Evolutionary conservation across 1,284 basidiomycete species (phyloP), one percentile per base, ranked within the genome.

Genomic region (Ceratobasidium sp.): DNA sequence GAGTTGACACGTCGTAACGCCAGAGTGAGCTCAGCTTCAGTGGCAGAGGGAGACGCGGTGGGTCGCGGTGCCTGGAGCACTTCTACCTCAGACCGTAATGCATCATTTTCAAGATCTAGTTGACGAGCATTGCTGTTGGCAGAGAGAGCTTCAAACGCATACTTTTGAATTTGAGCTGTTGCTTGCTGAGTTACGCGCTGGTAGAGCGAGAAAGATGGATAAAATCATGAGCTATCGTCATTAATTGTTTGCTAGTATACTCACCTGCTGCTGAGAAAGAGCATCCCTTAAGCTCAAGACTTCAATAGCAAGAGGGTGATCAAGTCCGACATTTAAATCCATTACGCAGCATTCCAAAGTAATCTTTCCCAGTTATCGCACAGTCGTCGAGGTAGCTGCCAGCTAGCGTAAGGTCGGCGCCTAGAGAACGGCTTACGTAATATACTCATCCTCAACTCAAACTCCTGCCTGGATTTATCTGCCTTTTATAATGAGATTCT

Each of bases 181-280:
- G 90, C 87, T 64, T 86, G 83, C 82, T 93, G 89, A 3, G 91
- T 89, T 85, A 94, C 92, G 84, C 92, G 90, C 92, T 94, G 20
- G 40, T 53, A 64, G 53, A 56, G 9, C 4, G 42, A 53, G 13
- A 1, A 78, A n/a, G 28, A n/a, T 13, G 39, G 20, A 4, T 7
- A 18, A 33, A 68, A n/a, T 33, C 5, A 51, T 64, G 15, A 75
- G 69, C 69, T 72, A 39, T 15, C n/a, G 39, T n/a, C n/a, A 28
- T 20, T 3, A 28, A 40, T 3, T 18, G 20, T 9, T 20, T 7
- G 13, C 13, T 12, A 10, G n/a, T 18, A 10, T 33, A 51, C 72
- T 33, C 49, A 75, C 72, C 49, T 75, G 72, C 18, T 64, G 72
- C 33, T 75, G 72, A 26, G 72, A 46, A 23, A 75, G 60, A 4